These are phyloP conservation scores for Epichloe glyceriae DNA, from an alignment of 2,329 filamentous ascomycete species.

Conservation along the genomic window DNA sequence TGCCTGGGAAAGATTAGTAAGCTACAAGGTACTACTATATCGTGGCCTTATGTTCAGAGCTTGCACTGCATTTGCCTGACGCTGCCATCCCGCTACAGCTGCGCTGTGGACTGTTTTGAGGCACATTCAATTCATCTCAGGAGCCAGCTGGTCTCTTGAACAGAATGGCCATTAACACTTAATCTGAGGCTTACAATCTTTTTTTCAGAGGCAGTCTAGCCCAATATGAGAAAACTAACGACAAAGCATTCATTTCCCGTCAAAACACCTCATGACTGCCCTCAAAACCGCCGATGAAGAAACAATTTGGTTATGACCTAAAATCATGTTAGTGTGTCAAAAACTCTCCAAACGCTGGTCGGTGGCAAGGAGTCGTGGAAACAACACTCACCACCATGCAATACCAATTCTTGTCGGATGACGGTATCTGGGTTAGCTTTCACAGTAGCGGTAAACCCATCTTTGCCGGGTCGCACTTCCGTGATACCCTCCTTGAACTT, in stretches of 20 bases:
- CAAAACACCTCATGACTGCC: conserved; percentile 54
- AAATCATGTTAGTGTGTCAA: not conserved
- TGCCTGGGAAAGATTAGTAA: no score
- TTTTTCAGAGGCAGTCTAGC: no score
- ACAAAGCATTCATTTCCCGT: conserved; percentile 11
- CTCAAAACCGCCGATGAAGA: conserved; percentile 50
- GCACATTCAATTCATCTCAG: no score
- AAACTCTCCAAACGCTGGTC: not conserved
- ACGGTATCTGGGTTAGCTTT: conserved; percentile 30
- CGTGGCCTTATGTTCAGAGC: no score
- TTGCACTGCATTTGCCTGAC: no score
- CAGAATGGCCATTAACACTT: no score
- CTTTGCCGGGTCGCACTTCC: conserved; percentile 25
- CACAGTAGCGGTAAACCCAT: conserved; percentile 36
- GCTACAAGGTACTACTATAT: no score
- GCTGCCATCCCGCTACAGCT: no score
- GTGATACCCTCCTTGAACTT: conserved; percentile 34
- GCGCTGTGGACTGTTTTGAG: no score
- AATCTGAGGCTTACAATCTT: no score
- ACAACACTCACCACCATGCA: conserved; percentile 36
- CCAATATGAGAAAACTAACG: no score
- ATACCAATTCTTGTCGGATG: conserved; percentile 41
- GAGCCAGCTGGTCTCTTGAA: no score
- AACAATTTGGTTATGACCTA: conserved; percentile 59
- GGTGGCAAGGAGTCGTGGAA: not conserved